phyloP scores from a whole-genome alignment of 2,329 filamentous ascomycete genomes.

The Calonectria ilicicola region DNA sequence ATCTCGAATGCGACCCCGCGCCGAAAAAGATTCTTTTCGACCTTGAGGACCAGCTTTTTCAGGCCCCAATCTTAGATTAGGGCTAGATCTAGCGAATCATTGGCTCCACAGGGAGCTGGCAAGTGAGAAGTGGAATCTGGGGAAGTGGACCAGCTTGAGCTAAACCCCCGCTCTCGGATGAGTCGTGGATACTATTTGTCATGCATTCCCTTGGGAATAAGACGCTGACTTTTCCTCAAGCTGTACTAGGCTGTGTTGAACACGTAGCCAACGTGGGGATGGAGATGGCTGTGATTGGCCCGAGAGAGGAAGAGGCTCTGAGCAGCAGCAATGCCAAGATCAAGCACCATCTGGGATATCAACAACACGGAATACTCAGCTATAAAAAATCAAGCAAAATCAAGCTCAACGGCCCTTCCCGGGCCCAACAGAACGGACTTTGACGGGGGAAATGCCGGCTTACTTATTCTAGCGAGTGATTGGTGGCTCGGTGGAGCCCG shows the following conservation, averaged over 20 bases:
- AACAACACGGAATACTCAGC: background rate
- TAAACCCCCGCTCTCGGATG: slow-evolving; percentile 2
- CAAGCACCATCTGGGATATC: background rate
- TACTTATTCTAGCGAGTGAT: background rate
- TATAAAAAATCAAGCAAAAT: background rate
- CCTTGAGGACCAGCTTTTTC: background rate
- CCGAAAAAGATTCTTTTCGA: background rate
- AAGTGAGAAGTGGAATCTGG: slow-evolving; percentile 3
- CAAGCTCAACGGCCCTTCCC: background rate
- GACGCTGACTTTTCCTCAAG: background rate
- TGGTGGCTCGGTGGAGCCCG: background rate
- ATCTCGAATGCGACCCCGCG: background rate
- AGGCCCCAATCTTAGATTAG: slow-evolving; percentile 1
- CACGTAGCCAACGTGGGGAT: slow-evolving; percentile 12
- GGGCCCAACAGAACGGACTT: background rate
- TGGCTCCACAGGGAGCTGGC: background rate
- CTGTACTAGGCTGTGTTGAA: background rate
- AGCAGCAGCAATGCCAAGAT: background rate
- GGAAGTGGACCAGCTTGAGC: slow-evolving; percentile 5
- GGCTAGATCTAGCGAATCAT: slow-evolving; percentile 2
- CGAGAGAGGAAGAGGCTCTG: background rate
- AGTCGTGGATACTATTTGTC: slow-evolving; percentile 13
- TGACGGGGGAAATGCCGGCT: background rate
- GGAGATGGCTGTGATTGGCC: background rate
- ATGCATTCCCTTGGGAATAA: slow-evolving; percentile 9